phyloP scores from a whole-genome alignment of 176 grass and related monocot genomes.

The Zea luxurians region DNA sequence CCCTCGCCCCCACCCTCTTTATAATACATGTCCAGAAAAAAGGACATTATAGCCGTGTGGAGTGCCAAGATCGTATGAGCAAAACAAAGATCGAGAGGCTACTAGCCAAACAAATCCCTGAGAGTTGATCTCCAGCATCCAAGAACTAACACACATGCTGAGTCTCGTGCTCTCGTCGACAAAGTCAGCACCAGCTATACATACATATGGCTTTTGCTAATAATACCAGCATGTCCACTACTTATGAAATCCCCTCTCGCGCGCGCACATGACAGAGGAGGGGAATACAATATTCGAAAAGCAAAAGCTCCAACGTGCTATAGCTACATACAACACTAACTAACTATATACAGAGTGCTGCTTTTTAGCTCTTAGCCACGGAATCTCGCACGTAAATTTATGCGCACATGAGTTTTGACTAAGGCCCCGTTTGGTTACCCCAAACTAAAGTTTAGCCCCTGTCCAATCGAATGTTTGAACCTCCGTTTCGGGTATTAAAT shows the following conservation, averaged over 20 bases:
- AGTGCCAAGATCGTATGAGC: too few species aligned
- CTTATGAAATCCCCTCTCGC: not conserved
- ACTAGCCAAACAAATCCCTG: not conserved
- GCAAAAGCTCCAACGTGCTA: conserved; percentile 9
- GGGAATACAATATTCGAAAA: not conserved
- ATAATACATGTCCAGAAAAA: not conserved
- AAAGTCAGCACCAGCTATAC: conserved; percentile 28
- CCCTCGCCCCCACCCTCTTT: too few species aligned
- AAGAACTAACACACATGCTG: not conserved
- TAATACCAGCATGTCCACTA: not conserved
- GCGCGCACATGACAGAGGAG: conserved; percentile 26
- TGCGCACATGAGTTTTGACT: conserved; percentile 22
- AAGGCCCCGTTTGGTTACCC: too few species aligned
- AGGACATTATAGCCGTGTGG: not conserved
- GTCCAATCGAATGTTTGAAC: too few species aligned
- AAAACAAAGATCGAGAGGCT: too few species aligned
- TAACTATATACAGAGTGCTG: not conserved
- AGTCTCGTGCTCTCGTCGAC: not conserved
- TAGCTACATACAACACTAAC: not conserved
- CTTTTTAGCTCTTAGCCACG: conserved; percentile 1
- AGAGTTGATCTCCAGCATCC: not conserved
- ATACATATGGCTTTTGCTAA: too few species aligned
- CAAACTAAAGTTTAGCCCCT: too few species aligned
- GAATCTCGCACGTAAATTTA: not conserved
- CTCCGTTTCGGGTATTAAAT: too few species aligned